Conservation (phyloP, 2,329 filamentous ascomycete genomes). For the Penicillium frequentans region DNA sequence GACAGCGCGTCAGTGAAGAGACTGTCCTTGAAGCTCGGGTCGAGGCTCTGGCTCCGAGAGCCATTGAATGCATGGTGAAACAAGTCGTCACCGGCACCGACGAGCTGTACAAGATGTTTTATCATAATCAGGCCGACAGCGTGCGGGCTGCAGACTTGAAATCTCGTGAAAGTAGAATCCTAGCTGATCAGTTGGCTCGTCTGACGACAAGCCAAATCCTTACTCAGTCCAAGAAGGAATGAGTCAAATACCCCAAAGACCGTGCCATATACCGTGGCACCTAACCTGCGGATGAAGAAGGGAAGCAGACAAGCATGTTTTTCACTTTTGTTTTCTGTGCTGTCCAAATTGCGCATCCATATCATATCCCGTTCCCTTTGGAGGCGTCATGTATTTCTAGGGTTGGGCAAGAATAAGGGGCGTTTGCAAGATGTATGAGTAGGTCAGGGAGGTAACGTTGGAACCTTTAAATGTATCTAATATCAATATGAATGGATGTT, state of each 20-base stretch:
- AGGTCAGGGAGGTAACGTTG: neutral
- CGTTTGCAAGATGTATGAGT: neutral
- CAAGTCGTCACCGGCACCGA: constrained; percentile 35
- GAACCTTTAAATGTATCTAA: neutral
- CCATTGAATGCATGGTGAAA: constrained; percentile 29
- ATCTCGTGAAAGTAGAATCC: constrained; percentile 21
- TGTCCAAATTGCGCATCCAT: neutral
- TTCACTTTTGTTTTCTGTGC: neutral
- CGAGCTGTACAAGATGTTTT: constrained; percentile 32
- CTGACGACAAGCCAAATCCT: constrained; percentile 27
- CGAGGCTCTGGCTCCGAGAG: constrained; percentile 28
- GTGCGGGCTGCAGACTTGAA: constrained; percentile 26
- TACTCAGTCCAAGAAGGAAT: constrained; percentile 22
- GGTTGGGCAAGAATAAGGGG: neutral
- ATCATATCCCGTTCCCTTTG: neutral
- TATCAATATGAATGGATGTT: neutral
- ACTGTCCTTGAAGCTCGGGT: constrained; percentile 26
- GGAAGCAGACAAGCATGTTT: neutral
- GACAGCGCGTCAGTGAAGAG: constrained; percentile 28
- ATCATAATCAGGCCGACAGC: constrained; percentile 27
- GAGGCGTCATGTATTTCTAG: neutral
- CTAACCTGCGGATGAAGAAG: neutral
- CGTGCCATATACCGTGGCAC: constrained; percentile 32
- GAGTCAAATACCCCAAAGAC: constrained; percentile 31
- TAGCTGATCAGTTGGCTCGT: constrained; percentile 18